A percentile compares a stretch with the other conserved stretches of the same genome.
phyloP scores from a whole-genome alignment of 208 protist genomes.

The Endotrypanum monterogeii region DNA sequence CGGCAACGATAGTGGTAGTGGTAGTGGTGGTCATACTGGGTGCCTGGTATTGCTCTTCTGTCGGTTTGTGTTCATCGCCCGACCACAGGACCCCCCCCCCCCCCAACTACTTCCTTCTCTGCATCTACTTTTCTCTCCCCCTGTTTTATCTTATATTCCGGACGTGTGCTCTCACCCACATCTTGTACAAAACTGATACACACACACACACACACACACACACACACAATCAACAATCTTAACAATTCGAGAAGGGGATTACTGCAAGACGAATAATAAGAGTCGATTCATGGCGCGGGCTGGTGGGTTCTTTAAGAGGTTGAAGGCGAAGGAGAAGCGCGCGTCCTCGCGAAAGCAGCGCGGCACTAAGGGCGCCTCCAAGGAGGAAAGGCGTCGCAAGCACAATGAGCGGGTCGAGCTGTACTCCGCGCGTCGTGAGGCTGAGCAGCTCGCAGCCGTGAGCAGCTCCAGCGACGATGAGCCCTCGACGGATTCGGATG shows the following conservation, averaged over 20 bases:
- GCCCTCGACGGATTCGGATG: slow-evolving; percentile 66
- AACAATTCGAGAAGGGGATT: neutral
- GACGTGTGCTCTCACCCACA: neutral
- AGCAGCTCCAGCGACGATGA: slow-evolving; percentile 76
- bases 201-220: neutral
- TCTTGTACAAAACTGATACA: slow-evolving; percentile 1
- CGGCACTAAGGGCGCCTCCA: slow-evolving; percentile 81
- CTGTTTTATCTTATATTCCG: neutral
- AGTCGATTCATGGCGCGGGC: slow-evolving; percentile 51
- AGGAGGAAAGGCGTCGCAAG: slow-evolving; percentile 71
- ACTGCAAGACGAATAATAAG: neutral
- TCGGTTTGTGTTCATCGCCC: neutral
- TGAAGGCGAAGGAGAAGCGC: slow-evolving; percentile 78
- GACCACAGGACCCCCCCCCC: neutral
- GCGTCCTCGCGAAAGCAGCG: slow-evolving; percentile 44
- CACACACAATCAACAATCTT: neutral
- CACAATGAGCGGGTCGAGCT: slow-evolving; percentile 74
- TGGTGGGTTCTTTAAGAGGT: slow-evolving; percentile 82
- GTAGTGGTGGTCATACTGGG: no score
- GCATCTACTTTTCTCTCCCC: neutral
- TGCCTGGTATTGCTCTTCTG: neutral
- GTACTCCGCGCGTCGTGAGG: slow-evolving; percentile 75
- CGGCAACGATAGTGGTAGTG: no score
- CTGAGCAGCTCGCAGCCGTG: slow-evolving; percentile 71
- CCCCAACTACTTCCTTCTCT: neutral